These are phyloP conservation scores for Collariella sp. DNA, from an alignment of 495 filamentous ascomycete genomes.

Conservation along the genomic window DNA sequence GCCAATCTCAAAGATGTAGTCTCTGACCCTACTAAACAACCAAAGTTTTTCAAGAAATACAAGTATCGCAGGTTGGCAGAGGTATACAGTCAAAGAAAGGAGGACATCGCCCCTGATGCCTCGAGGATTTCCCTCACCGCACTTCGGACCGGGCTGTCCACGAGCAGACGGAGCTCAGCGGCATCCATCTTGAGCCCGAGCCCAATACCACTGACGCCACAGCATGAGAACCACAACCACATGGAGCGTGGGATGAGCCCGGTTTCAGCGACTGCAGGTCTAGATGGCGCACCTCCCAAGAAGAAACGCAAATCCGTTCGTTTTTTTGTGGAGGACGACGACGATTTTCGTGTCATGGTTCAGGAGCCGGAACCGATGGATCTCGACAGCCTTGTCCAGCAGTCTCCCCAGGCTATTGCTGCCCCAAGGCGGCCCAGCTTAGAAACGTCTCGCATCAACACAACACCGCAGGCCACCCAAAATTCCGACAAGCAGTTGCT, in stretches of 20 bases:
- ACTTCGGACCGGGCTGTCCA: slow-evolving; percentile 3
- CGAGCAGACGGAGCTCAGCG: not conserved
- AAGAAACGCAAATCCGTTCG: slow-evolving; percentile 36
- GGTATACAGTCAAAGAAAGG: slow-evolving; percentile 16
- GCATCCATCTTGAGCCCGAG: not conserved
- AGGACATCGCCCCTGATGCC: slow-evolving; percentile 21
- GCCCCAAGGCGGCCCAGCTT: not conserved
- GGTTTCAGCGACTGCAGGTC: not conserved
- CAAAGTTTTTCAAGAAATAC: slow-evolving; percentile 23
- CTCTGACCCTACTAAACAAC: slow-evolving; percentile 27
- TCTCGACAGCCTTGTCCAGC: not conserved
- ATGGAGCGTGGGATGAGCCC: too few relatives aligned
- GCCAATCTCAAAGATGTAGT: slow-evolving; percentile 21
- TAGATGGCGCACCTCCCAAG: not conserved
- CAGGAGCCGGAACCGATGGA: slow-evolving; percentile 25
- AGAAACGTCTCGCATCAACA: not conserved
- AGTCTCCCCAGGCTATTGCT: slow-evolving; percentile 4
- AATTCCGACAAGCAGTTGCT: slow-evolving; percentile 22
- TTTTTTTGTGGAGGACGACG: slow-evolving; percentile 25
- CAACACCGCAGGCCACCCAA: slow-evolving; percentile 5
- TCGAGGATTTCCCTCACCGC: slow-evolving; percentile 9
- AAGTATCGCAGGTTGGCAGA: slow-evolving; percentile 17
- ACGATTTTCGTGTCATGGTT: not conserved
- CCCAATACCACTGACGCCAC: not conserved
- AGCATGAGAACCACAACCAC: not conserved